These are phyloP conservation scores for Millerozyma miso DNA, from an alignment of 805 yeast genomes.

Conservation along the genomic window DNA sequence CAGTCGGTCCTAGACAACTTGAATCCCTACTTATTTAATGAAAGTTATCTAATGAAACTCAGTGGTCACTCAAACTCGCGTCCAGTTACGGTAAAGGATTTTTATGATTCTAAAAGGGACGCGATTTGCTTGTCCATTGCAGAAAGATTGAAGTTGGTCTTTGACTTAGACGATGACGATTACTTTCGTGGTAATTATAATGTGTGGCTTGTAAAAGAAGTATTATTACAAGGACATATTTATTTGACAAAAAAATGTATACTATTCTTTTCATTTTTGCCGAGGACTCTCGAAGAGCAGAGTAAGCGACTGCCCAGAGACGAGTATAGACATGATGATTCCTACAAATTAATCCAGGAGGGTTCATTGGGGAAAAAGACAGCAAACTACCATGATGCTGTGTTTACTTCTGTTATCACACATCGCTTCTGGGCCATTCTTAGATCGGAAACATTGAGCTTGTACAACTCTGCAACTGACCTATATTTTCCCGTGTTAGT, in stretches of 20 bases:
- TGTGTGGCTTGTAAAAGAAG: slow-evolving; percentile 80
- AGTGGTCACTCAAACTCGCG: slow-evolving; percentile 7
- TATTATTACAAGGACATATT: slow-evolving; percentile 80
- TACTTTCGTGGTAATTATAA: slow-evolving; percentile 57
- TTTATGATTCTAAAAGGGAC: slow-evolving; percentile 5
- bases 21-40: slow-evolving; percentile 14
- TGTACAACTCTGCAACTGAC: slow-evolving; percentile 70
- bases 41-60: slow-evolving; percentile 10
- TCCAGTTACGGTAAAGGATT: slow-evolving; percentile 4
- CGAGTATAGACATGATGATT: slow-evolving; percentile 18
- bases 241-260: slow-evolving; percentile 63
- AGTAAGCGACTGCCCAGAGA: background rate
- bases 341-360: slow-evolving; percentile 22
- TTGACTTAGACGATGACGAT: slow-evolving; percentile 51
- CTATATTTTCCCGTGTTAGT: slow-evolving; percentile 79
- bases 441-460: slow-evolving; percentile 60
- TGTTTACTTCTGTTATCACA: slow-evolving; percentile 29
- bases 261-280: slow-evolving; percentile 75
- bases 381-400: slow-evolving; percentile 35
- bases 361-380: slow-evolving; percentile 38
- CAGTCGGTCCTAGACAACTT: slow-evolving; percentile 28
- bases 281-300: slow-evolving; percentile 22
- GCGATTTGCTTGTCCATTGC: slow-evolving; percentile 27
- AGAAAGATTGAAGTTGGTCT: slow-evolving; percentile 29
- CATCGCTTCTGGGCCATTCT: slow-evolving; percentile 78